Evolutionary conservation across 768 basidiomycete species (phyloP).

Genomic region (Suillus weaverae): DNA sequence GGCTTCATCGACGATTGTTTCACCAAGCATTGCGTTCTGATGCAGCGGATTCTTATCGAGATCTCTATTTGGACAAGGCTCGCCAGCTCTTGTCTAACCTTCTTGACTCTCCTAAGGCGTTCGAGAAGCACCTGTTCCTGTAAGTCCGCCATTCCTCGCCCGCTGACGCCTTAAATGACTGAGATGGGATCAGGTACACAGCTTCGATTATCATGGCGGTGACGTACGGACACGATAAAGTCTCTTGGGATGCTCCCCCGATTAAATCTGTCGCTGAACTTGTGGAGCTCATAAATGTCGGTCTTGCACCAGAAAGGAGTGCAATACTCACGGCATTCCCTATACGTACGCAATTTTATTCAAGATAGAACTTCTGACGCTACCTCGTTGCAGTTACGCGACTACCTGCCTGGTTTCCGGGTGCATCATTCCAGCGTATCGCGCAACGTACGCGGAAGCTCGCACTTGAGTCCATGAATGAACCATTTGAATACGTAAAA

Average conservation of each 20-base stretch:
- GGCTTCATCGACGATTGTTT: slow-evolving; percentile 29
- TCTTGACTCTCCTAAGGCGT: slow-evolving; percentile 22
- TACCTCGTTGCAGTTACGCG: slow-evolving; percentile 22
- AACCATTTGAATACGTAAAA: slow-evolving; percentile 30
- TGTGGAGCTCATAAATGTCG: slow-evolving; percentile 25
- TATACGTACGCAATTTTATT: slow-evolving; percentile 21
- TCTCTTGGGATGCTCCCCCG: slow-evolving; percentile 27
- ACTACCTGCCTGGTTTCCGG: slow-evolving; percentile 31
- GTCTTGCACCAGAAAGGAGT: slow-evolving; percentile 26
- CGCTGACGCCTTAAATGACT: background rate
- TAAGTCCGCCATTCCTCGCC: slow-evolving; percentile 7
- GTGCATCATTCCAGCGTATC: slow-evolving; percentile 27
- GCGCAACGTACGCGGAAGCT: slow-evolving; percentile 21
- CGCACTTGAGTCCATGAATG: slow-evolving; percentile 23
- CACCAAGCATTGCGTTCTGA: slow-evolving; percentile 28
- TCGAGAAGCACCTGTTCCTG: slow-evolving; percentile 27
- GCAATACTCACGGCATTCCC: slow-evolving; percentile 30
- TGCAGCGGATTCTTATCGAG: slow-evolving; percentile 18
- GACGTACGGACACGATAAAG: slow-evolving; percentile 30
- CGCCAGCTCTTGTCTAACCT: slow-evolving; percentile 19
- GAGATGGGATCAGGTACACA: slow-evolving; percentile 24
- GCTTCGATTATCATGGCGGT: slow-evolving; percentile 32
- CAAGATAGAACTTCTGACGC: background rate
- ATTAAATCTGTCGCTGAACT: slow-evolving; percentile 21
- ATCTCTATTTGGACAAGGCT: slow-evolving; percentile 25